Base-by-base conservation (phyloP, 2,329 filamentous ascomycete genomes). In the Exophiala lecanii-corni region DNA sequence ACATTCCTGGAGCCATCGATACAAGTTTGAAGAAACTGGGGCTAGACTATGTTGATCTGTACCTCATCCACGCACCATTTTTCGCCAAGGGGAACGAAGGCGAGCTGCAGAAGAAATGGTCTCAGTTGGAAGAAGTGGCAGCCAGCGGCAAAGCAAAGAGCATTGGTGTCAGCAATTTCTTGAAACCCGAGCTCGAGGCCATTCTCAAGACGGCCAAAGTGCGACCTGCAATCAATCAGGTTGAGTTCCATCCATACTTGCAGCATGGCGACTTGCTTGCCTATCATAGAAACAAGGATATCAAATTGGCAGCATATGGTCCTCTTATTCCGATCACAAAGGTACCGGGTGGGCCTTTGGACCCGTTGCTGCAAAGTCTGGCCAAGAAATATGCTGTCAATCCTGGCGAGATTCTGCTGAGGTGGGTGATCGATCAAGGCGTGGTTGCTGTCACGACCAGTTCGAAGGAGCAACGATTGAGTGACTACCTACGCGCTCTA, bases 101-200 rank as follows among this genome's bases (percentile, higher is more conserved):
- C 20, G 70, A 77, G 10, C 68, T 81, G 12, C 78, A 81, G 58
- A 59, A 65, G 21, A 71, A 74, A 33, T 82, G 79, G 79, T 70
- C 71, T 28, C 65, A 69, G 4, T 78, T 82, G 76, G 79, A 83
- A 55, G 61, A 69, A 28, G 62, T 82, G 28, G 70, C 78, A 51
- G 62, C 66, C n/a, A 60, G 70, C 10, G 79, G 79, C 12, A 73
- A 81, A 45, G 71, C 74, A 4, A 75, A 73, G 41, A 75, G 74
- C 5, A 82, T 82, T 48, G 79, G 79, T 16, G 78, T 82, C 16
- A 80, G 75, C 42, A 82, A 79, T 60, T 83, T 73, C 59, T 61
- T 75, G 4, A 68, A 72, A 17, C 58, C 63, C 16, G 73, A 82
- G 45, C 64, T 82, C 13, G 69, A 78, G 34, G 68, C 70, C 9